Conservation (phyloP, 2,329 filamentous ascomycete species). For the Helicocarpus griseus region DNA sequence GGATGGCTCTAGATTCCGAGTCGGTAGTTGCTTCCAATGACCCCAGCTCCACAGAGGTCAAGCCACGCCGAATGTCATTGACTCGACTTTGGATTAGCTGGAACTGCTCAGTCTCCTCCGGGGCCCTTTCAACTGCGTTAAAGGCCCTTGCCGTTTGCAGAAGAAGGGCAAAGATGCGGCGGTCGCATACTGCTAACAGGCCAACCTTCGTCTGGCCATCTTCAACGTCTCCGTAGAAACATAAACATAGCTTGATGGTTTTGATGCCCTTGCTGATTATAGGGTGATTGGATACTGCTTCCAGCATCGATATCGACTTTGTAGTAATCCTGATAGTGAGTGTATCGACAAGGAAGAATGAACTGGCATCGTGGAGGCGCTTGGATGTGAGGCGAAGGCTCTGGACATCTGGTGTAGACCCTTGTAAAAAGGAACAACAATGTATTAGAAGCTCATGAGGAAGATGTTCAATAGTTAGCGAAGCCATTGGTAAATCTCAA, state of each 20-base stretch:
- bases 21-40: not conserved
- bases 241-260: not conserved
- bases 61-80: not conserved
- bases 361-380: not conserved
- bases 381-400: not conserved
- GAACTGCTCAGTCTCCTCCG: not conserved
- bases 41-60: not conserved
- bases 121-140: not conserved
- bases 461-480: not conserved
- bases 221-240: not conserved
- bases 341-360: not conserved
- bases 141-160: not conserved
- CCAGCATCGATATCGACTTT: not conserved
- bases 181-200: not conserved
- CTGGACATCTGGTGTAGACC: not conserved
- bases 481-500: not conserved
- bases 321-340: not conserved
- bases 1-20: too few species aligned
- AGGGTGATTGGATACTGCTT: not conserved
- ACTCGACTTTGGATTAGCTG: not conserved
- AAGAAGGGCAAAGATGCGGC: not conserved
- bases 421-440: not conserved
- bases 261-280: not conserved
- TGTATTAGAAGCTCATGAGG: not conserved
- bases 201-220: not conserved